These are phyloP conservation scores for Albizia julibrissin DNA, from an alignment of 306 rosid species.

Conservation along the genomic window DNA sequence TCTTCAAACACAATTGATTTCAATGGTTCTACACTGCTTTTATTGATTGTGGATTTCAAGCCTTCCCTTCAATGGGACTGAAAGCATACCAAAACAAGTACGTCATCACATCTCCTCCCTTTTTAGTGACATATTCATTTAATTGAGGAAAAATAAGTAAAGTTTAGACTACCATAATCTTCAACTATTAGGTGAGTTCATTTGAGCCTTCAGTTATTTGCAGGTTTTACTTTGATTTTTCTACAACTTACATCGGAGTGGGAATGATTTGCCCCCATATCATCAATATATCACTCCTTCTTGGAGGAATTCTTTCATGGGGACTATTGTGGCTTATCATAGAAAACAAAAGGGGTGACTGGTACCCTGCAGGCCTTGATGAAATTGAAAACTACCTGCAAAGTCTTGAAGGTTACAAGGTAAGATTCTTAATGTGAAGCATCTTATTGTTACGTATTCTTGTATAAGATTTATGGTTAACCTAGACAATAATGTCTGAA, in stretches of 20 bases:
- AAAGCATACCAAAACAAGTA: slow-evolving; percentile 46
- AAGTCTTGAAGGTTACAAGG: slow-evolving; percentile 57
- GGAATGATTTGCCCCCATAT: slow-evolving; percentile 61
- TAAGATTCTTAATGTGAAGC: slow-evolving; percentile 9
- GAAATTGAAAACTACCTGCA: slow-evolving; percentile 8
- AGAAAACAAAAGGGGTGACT: slow-evolving; percentile 40
- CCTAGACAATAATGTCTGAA: too few relatives aligned
- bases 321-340: slow-evolving; percentile 60
- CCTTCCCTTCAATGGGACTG: slow-evolving; percentile 55
- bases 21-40: slow-evolving; percentile 58
- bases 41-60: slow-evolving; percentile 49
- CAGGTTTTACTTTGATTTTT: slow-evolving; percentile 59
- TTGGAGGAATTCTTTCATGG: slow-evolving; percentile 62
- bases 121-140: not conserved
- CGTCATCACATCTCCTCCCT: slow-evolving; percentile 18
- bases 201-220: slow-evolving; percentile 10
- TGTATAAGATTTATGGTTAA: too few relatives aligned
- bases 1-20: slow-evolving; percentile 35
- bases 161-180: not conserved
- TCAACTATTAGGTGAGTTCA: not conserved
- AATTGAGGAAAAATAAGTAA: not conserved
- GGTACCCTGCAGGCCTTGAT: slow-evolving; percentile 37
- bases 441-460: too few relatives aligned
- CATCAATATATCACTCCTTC: slow-evolving; percentile 51
- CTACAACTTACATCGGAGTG: slow-evolving; percentile 51